A percentile compares a stretch with the other conserved stretches of the same genome.
Evolutionary conservation across 371 early-diverging fungal species (phyloP).

Genomic region (Funneliformis caledonium): DNA sequence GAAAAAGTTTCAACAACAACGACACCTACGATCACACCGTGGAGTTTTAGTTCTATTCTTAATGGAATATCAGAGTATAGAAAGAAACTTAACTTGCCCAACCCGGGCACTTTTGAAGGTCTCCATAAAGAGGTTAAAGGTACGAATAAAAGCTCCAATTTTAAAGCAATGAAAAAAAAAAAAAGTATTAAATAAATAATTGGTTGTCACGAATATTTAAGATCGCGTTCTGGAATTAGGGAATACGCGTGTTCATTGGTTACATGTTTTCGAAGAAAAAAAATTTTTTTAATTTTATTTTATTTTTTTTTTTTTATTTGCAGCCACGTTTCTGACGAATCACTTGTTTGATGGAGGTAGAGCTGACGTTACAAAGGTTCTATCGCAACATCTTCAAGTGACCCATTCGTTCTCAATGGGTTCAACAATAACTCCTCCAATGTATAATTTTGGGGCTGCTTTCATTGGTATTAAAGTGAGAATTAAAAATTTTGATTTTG

Average conservation of each 20-base stretch:
- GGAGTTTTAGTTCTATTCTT: slow-evolving; percentile 30
- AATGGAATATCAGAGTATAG: slow-evolving; percentile 63
- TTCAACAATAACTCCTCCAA: slow-evolving; percentile 78
- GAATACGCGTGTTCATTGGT: neutral
- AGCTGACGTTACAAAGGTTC: slow-evolving; percentile 88
- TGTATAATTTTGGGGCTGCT: slow-evolving; percentile 80
- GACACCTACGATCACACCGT: slow-evolving; percentile 25
- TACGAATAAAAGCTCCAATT: slow-evolving; percentile 46
- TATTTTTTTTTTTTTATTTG: slow-evolving; percentile 10
- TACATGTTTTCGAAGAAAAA: neutral
- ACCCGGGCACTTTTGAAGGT: slow-evolving; percentile 88
- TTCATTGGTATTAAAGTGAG: slow-evolving; percentile 53
- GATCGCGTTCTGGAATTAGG: slow-evolving; percentile 16
- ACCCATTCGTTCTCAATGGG: slow-evolving; percentile 92
- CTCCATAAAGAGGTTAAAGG: slow-evolving; percentile 87
- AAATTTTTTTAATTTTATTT: slow-evolving; percentile 31
- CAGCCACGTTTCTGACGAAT: slow-evolving; percentile 80
- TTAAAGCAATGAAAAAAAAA: neutral
- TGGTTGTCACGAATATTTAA: slow-evolving; percentile 41
- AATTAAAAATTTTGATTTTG: neutral
- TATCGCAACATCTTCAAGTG: slow-evolving; percentile 93
- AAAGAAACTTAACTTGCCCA: slow-evolving; percentile 72
- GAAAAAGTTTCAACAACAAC: slow-evolving; percentile 18
- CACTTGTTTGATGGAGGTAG: slow-evolving; percentile 94
- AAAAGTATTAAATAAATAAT: neutral